phyloP scores from a whole-genome alignment of 2,329 filamentous ascomycete species.

The Cladophialophora bantiana region DNA sequence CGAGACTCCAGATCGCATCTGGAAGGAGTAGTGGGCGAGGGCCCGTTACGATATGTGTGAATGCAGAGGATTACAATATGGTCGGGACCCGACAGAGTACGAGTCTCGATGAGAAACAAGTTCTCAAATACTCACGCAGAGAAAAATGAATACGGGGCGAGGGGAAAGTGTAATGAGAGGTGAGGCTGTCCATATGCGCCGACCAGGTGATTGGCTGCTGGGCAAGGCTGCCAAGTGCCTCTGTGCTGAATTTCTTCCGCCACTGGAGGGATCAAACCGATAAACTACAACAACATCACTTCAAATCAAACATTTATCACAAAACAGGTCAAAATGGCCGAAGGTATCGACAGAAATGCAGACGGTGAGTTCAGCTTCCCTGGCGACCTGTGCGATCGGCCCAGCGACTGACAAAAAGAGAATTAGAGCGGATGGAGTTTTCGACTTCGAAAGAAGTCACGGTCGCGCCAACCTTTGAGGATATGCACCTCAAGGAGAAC shows the following conservation, averaged over 20 bases:
- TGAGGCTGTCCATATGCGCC: neutral
- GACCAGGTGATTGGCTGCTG: neutral
- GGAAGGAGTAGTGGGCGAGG: neutral
- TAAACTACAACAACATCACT: neutral
- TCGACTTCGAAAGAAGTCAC: slow-evolving; percentile 97
- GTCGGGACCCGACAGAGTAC: neutral
- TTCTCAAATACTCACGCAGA: neutral
- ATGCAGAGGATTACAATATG: neutral
- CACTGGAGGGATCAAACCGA: neutral
- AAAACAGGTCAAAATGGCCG: slow-evolving; percentile 73
- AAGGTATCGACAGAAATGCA: slow-evolving; percentile 87
- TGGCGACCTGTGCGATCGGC: neutral
- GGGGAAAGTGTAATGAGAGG: neutral
- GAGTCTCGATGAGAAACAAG: neutral
- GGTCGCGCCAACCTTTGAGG: slow-evolving; percentile 88
- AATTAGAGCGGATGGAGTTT: slow-evolving; percentile 89
- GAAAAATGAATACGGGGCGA: neutral
- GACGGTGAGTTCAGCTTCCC: slow-evolving; percentile 60
- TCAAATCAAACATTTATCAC: slow-evolving; percentile 1
- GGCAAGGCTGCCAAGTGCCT: neutral
- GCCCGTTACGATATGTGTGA: neutral
- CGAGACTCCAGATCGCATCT: neutral
- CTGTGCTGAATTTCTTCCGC: neutral
- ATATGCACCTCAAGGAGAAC: slow-evolving; percentile 97
- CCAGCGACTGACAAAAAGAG: slow-evolving; percentile 40